Conservation (phyloP, 257 asterid genomes). For the Avicennia marina region DNA sequence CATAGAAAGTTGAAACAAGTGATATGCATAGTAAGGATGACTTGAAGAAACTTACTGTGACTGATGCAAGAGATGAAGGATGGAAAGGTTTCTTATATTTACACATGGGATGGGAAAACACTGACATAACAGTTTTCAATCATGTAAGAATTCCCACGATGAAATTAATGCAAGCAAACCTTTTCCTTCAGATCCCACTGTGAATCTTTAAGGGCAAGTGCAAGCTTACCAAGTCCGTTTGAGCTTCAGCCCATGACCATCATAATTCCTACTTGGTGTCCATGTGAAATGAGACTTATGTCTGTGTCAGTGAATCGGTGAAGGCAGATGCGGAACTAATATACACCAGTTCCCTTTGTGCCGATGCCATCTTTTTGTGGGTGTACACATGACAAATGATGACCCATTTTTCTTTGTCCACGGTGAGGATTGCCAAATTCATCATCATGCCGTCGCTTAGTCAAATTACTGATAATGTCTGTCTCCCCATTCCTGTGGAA, state of each 20-base stretch:
- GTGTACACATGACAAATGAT: constrained; percentile 2
- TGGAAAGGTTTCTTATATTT: neutral
- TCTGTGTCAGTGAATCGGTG: too few relatives aligned
- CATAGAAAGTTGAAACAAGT: constrained; percentile 18
- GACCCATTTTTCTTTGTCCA: constrained; percentile 16
- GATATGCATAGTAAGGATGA: constrained; percentile 21
- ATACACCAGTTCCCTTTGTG: neutral
- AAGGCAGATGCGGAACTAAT: too few relatives aligned
- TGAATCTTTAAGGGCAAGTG: too few relatives aligned
- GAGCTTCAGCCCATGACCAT: too few relatives aligned
- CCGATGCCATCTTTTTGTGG: neutral
- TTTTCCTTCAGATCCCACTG: neutral
- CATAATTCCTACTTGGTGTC: too few relatives aligned
- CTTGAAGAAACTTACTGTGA: constrained; percentile 4
- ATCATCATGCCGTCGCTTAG: constrained; percentile 13
- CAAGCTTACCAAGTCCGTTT: neutral
- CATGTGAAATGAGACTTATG: too few relatives aligned
- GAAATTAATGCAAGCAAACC: constrained; percentile 3
- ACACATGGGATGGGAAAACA: neutral
- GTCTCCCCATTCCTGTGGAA: constrained; percentile 13
- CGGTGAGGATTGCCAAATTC: neutral
- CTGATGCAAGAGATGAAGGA: constrained; percentile 13
- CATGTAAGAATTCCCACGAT: neutral
- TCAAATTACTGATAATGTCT: constrained; percentile 13
- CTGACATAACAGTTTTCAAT: neutral